Evolutionary conservation across 2,329 filamentous ascomycete genomes (phyloP).

Genomic region (Cladosporium sp.): DNA sequence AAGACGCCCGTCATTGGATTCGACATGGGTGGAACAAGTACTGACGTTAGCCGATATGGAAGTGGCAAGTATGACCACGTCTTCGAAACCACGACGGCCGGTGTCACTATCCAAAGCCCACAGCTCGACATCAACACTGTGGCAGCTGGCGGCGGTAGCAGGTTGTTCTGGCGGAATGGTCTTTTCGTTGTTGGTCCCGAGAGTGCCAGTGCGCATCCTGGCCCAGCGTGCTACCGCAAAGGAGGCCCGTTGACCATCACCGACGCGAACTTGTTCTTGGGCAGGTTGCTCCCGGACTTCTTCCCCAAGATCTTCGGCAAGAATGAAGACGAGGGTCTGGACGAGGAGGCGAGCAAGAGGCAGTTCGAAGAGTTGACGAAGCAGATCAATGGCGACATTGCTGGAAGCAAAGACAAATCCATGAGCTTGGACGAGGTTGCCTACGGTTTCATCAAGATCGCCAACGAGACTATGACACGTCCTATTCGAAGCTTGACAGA

Average conservation of each 20-base stretch:
- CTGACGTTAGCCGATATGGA: conserved; percentile 76
- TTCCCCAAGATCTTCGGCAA: conserved; percentile 94
- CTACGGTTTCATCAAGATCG: conserved; percentile 81
- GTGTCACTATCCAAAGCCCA: conserved; percentile 88
- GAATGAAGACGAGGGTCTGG: conserved; percentile 75
- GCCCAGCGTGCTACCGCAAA: conserved; percentile 86
- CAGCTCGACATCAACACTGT: conserved; percentile 95
- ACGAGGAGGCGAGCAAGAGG: conserved; percentile 66
- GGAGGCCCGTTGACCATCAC: conserved; percentile 87
- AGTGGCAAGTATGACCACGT: conserved; percentile 85
- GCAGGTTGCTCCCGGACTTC: conserved; percentile 78
- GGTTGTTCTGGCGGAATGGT: conserved; percentile 81
- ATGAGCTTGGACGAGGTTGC: conserved; percentile 82
- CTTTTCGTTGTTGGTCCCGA: conserved; percentile 87
- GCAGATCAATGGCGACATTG: conserved; percentile 70
- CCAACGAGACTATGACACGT: conserved; percentile 85
- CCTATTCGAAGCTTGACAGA: conserved; percentile 88
- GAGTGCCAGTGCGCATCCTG: conserved; percentile 81
- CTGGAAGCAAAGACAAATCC: conserved; percentile 50
- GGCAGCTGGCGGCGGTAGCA: conserved; percentile 78
- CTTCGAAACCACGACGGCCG: conserved; percentile 88
- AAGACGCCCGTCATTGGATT: conserved; percentile 87
- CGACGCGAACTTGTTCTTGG: conserved; percentile 82
- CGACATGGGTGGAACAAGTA: conserved; percentile 92
- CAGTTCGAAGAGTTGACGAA: conserved; percentile 70